Base-by-base conservation (phyloP, 768 basidiomycete genomes). In the Mycena floridula region DNA sequence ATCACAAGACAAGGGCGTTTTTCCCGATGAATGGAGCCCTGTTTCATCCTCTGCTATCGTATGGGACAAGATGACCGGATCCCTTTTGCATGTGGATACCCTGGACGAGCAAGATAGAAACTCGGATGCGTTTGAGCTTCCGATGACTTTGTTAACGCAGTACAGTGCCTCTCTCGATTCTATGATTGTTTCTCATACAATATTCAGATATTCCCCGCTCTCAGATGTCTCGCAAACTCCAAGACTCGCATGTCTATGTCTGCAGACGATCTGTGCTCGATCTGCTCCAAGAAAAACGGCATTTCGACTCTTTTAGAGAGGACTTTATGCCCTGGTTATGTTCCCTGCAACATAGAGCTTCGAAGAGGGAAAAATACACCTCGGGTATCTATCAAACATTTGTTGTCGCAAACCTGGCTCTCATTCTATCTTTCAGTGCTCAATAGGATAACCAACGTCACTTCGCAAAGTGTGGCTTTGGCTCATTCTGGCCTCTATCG, bases 281-380 rank as follows among this genome's bases (percentile, higher is more conserved):
- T 46, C 70, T 80, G 11, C 67, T 93, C 22, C 73, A 77, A 9
- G 74, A 79, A 48, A 89, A 88, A 54, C 66, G 65, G 4, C 74
- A 81, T 52, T 72, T 93, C 32, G 83, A 89, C 41, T 95, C 92
- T 13, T 72, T 97, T 42, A 75, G 86, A 41, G 87, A 94, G 60
- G 91, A 96, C 48, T 89, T 96, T 55, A 59, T 97, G 9, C 94
- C 94, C 0, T 96, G 92, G 89, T 58, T 96, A 44, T 87, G 90
- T 65, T 92, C 89, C 58, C 67, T 88, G 5, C 87, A 89, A 49
- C 91, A 91, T 59, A 82, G 82, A 47, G 66, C 68, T 8, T 69
- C 71, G 13, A 82, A 79, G 53, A 68, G 69, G 50, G 63, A 61
- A 38, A 84, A 80, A 62, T 87, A 86, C 50, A 74, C 68, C 25